phyloP scores from a whole-genome alignment of 768 basidiomycete species.

The Kwoniella newhampshirensis region DNA sequence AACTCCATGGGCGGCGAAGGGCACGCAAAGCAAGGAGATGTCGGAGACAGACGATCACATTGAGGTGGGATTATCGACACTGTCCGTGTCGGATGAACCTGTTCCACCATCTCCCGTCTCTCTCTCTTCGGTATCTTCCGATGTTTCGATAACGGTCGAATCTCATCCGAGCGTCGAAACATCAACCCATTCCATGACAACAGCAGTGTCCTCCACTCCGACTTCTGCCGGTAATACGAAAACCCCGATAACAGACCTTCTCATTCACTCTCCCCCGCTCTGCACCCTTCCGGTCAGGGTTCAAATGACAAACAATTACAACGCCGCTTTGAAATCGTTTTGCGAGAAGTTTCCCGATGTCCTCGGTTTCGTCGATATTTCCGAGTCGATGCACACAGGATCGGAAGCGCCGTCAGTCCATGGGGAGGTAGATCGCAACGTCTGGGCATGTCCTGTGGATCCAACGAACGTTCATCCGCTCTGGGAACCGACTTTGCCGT shows the following conservation, averaged over 20 bases:
- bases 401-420: neutral
- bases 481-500: constrained; percentile 47
- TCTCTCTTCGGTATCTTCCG: constrained; percentile 18
- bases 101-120: constrained; percentile 20
- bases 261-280: constrained; percentile 34
- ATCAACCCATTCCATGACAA: constrained; percentile 4
- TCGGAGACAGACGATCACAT: constrained; percentile 7
- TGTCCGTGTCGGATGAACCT: constrained; percentile 31
- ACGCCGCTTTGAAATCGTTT: constrained; percentile 22
- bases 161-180: neutral
- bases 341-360: constrained; percentile 34
- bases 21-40: neutral
- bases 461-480: constrained; percentile 47
- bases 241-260: constrained; percentile 29
- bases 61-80: constrained; percentile 36
- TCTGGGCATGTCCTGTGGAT: constrained; percentile 45
- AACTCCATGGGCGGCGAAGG: constrained; percentile 14
- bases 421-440: constrained; percentile 32
- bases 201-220: constrained; percentile 5
- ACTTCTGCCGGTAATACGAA: neutral
- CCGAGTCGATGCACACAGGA: constrained; percentile 20
- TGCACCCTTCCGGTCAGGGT: constrained; percentile 38
- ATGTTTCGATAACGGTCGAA: constrained; percentile 14
- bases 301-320: constrained; percentile 40
- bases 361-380: constrained; percentile 38